phyloP scores from a whole-genome alignment of 768 basidiomycete genomes.

The Calvatia gigantea region DNA sequence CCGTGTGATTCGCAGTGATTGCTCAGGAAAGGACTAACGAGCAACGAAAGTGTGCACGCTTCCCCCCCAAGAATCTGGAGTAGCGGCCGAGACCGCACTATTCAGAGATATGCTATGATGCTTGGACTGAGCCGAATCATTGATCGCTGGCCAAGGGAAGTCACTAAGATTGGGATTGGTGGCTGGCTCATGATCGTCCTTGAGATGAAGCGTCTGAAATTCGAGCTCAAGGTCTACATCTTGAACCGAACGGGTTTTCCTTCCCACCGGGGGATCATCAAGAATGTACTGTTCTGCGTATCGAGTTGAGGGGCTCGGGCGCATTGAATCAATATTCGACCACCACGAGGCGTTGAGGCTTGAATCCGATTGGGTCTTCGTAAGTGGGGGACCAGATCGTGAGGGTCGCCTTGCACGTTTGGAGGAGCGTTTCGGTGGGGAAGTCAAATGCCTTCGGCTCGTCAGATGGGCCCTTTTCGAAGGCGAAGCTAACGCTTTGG shows the following conservation, averaged over 20 bases:
- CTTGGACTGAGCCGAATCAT: not conserved
- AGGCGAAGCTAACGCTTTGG: not conserved
- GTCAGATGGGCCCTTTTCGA: not conserved
- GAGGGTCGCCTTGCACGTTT: not conserved
- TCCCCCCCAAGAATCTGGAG: not conserved
- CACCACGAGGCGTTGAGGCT: not conserved
- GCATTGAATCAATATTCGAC: not conserved
- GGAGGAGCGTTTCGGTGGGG: not conserved
- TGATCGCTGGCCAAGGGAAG: not conserved
- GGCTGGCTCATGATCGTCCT: not conserved
- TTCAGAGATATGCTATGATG: not conserved
- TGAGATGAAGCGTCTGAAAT: conserved; percentile 3
- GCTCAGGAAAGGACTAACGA: conserved; percentile 1
- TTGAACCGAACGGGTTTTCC: not conserved
- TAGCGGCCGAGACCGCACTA: not conserved
- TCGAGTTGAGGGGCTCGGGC: not conserved
- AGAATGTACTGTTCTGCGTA: not conserved
- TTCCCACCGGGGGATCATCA: not conserved
- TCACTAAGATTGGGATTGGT: not conserved
- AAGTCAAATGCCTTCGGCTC: not conserved
- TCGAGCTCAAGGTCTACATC: conserved; percentile 7
- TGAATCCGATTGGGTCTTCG: not conserved
- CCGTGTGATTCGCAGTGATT: not conserved
- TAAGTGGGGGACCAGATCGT: not conserved
- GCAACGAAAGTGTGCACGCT: not conserved